phyloP scores from a whole-genome alignment of 495 filamentous ascomycete genomes.

The Bryoglossum gracile region DNA sequence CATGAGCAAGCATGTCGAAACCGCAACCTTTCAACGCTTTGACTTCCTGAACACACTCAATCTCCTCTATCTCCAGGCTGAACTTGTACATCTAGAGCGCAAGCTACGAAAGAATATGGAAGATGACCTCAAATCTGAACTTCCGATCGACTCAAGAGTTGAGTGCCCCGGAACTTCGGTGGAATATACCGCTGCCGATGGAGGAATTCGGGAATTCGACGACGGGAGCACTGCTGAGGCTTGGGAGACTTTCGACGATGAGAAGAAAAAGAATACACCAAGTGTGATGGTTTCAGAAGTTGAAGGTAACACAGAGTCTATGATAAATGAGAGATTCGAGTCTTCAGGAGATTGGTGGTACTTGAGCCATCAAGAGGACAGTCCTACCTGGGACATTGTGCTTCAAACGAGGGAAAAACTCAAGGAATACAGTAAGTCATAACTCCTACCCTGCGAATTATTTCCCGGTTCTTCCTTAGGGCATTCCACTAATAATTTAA shows the following conservation, averaged over 20 bases:
- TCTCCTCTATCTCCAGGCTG: constrained; percentile 31
- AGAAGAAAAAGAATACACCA: too few relatives aligned
- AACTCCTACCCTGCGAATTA: background rate
- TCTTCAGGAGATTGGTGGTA: constrained; percentile 7
- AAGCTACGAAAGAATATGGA: too few relatives aligned
- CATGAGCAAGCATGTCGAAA: constrained; percentile 8
- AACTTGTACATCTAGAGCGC: constrained; percentile 23
- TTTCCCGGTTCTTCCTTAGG: background rate
- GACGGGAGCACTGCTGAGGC: too few relatives aligned
- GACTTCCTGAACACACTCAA: constrained; percentile 27
- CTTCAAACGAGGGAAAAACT: constrained; percentile 24
- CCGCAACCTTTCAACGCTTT: constrained; percentile 27
- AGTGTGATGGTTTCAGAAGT: too few relatives aligned
- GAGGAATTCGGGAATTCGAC: too few relatives aligned
- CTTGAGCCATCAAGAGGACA: constrained; percentile 5
- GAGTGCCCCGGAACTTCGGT: too few relatives aligned
- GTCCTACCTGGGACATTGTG: constrained; percentile 21
- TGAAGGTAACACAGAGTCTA: too few relatives aligned
- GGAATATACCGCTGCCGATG: too few relatives aligned
- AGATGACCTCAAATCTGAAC: too few relatives aligned
- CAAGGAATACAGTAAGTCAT: constrained; percentile 23
- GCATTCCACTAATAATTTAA: background rate
- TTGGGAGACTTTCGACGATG: constrained; percentile 7
- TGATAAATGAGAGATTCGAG: too few relatives aligned
- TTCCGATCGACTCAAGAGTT: too few relatives aligned